Conservation (phyloP, 73 alveolate genomes). For the Durusdinium trenchii region DNA sequence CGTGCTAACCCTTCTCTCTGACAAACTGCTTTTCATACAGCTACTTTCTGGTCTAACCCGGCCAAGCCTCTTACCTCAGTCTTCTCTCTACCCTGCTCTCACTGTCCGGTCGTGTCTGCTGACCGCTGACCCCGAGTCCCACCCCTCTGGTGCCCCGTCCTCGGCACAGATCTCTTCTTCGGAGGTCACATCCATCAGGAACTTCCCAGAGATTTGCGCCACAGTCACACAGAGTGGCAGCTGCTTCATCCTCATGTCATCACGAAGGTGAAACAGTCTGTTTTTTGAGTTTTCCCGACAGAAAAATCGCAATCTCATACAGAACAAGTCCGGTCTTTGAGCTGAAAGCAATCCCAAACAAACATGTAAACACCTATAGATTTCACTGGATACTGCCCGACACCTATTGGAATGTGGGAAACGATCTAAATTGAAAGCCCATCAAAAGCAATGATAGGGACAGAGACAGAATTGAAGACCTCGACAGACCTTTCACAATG, state of each 20-base stretch:
- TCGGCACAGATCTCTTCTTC: constrained; percentile 93
- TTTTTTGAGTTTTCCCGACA: neutral
- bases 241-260: constrained; percentile 33
- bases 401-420: too few species aligned
- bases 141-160: neutral
- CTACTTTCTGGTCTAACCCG: neutral
- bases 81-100: neutral
- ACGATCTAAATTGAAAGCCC: too few species aligned
- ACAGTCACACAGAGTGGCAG: constrained; percentile 88
- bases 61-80: neutral
- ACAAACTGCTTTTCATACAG: too few species aligned
- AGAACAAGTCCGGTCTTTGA: too few species aligned
- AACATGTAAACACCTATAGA: neutral
- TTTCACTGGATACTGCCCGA: too few species aligned
- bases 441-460: too few species aligned
- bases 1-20: too few species aligned
- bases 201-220: constrained; percentile 64
- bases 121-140: neutral
- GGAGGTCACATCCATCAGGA: constrained; percentile 82
- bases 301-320: neutral
- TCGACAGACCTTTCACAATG: too few species aligned
- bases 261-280: neutral
- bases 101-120: neutral
- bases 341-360: too few species aligned
- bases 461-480: too few species aligned